Base-by-base conservation (phyloP, 2,329 filamentous ascomycete species). In the Sphaceloma murrayae region DNA sequence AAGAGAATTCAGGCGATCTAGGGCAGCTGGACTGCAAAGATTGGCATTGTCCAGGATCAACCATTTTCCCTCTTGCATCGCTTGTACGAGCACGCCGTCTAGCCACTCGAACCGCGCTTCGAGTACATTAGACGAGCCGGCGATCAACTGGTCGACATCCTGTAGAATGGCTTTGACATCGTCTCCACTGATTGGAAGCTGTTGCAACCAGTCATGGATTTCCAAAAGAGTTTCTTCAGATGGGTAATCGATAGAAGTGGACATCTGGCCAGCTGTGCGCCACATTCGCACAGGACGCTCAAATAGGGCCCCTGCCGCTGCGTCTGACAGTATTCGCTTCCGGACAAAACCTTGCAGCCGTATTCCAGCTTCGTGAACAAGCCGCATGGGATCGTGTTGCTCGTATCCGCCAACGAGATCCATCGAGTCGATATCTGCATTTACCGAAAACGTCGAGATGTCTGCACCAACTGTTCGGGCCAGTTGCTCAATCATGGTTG, bases 321-420 rank as follows among this genome's bases (percentile, higher is more conserved):
- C 31, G 3, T 34, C 3, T 10, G 13, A 21, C 13, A 22, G 18
- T 13, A 24, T 34, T n/a, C 72, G 4, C 65, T 56, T 9, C 67
- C 65, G 9, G 9, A 46, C 46, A 6, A 55, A 34, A 30, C 50
- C 48, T 18, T 52, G 46, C 7, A 84, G 57, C 36, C 74, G 67
- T 18, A 67, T 61, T 5, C 81, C 57, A 51, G 77, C 69, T n/a
- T 69, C 67, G 44, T 82, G 79, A 3, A 85, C 68, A 49, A 83
- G 77, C 45, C 89, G 75, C 42, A 82, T 72, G 16, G 85, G 78
- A 58, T 98, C 91, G 13, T 85, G 80, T 63, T 98, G 91, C 61
- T 98, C 91, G 58, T 94, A 98, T 0, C 91, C 91, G 56, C 91
- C 91, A 46, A 98, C 85, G 46, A 98, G 76, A 62, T 98, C 91